Evolutionary conservation across 495 filamentous ascomycete genomes (phyloP), one percentile per base, ranked within the genome.

Genomic region (Alectoria sarmentosa): DNA sequence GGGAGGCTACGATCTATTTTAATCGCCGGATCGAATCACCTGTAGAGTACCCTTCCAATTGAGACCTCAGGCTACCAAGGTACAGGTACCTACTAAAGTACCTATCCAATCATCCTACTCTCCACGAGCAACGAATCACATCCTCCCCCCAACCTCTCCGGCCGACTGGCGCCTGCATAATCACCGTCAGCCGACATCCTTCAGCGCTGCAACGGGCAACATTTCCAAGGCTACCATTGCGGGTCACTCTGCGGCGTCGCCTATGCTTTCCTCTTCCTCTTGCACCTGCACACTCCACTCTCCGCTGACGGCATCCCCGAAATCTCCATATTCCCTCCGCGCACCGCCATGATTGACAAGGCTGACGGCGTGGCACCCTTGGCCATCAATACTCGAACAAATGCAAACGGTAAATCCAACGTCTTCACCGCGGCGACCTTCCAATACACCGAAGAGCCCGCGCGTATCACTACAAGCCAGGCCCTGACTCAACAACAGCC

Each of bases 271-370:
- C 56, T 32, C 32, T 44, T 54, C 59, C 56, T 32, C 32, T 44
- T 54, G 49, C 39, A 66, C 37, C 42, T 63, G 59, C 49, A 37
- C 11, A 63, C 30, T 37, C 39, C 54, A 19, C 61, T 46, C 65
- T 55, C 60, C 54, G 65, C 92, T 1, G 96, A 96, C 73, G 88
- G 91, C 21, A 96, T 96, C 69, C 92, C 91, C 1, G 92, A 97
- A 75, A 90, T 1, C 84, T 96, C 1, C 36, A 28, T 28, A 44
- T 13, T 34, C 15, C 23, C 28, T 41, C 49, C 48, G 54, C 34
- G 30, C 49, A 60, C 61, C 64, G 48, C 55, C 34, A 69, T 69
- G 67, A 64, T 60, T 42, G 42, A 65, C 28, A 58, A 63, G n/a
- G 44, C 60, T 38, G 63, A 65, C 26, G 34, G 59, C 28, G 52